phyloP scores from a whole-genome alignment of 768 basidiomycete genomes.

The Termitomyces sp. region DNA sequence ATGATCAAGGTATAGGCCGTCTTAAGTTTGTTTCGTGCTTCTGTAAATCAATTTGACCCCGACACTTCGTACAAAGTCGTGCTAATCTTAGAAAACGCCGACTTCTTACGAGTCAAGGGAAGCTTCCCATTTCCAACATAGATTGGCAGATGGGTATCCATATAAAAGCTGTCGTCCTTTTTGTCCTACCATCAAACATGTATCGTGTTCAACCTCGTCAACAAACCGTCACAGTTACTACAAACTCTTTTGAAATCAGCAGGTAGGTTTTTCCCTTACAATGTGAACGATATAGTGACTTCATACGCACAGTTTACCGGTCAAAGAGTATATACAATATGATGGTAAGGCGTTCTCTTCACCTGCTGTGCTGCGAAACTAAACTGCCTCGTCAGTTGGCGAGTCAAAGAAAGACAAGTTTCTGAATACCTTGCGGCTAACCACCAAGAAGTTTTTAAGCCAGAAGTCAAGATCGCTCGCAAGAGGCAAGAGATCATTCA shows the following conservation, averaged over 20 bases:
- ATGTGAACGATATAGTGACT: background rate
- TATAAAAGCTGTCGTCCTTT: background rate
- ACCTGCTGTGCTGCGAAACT: background rate
- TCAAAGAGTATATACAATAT: conserved; percentile 22
- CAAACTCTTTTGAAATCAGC: conserved; percentile 24
- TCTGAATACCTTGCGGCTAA: background rate
- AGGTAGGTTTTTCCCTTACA: conserved; percentile 9
- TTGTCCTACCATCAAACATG: background rate
- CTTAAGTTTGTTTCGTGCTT: background rate
- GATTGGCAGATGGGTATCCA: background rate
- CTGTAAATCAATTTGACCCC: background rate
- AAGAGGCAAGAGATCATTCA: conserved; percentile 28
- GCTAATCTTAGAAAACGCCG: background rate
- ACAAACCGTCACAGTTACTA: conserved; percentile 15
- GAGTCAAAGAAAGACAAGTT: background rate
- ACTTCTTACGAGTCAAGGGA: background rate
- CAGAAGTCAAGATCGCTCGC: conserved; percentile 15
- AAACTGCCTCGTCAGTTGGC: background rate
- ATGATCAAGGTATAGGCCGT: conserved; percentile 5
- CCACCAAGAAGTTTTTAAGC: conserved; percentile 12
- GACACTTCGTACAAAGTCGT: background rate
- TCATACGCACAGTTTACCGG: conserved; percentile 17
- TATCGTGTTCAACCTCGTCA: conserved; percentile 4
- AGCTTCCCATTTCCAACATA: background rate
- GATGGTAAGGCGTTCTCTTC: conserved; percentile 16